Base-by-base conservation (phyloP, 1,139 yeast species). In the Suhomyces terraborum region DNA sequence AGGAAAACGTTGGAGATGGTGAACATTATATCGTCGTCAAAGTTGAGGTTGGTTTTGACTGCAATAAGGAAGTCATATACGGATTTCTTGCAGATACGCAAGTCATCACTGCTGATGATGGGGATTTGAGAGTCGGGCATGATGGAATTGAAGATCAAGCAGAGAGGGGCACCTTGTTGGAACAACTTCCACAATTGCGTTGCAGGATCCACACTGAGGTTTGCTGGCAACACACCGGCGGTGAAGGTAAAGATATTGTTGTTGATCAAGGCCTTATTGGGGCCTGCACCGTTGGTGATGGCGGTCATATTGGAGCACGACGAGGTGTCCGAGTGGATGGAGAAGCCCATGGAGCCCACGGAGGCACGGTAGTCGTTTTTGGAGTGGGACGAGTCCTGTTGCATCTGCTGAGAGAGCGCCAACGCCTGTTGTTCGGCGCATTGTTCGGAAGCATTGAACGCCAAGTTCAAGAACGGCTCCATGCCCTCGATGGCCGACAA, bases 101-200 rank as follows among this genome's bases (percentile, higher is more conserved):
- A 61, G 59, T 91, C 97, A 56, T 84, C 93, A 24, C 88, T 80
- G 13, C 82, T 77, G 8, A 83, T 76, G 27, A 83, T 74, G 8
- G 77, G 73, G 38, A 69, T 58, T 39, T 64, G 48, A 61, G 73
- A 54, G 29, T 64, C 64, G 12, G 69, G 55, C 28, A 58, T 55
- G 23, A 84, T 66, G 21, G 73, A 64, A 64, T 93, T 91, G 70
- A 85, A 88, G 7, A 93, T 68, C 35, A 88, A 77, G 62, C 98
- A 91, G 36, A 93, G 73, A 6, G 98, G 95, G 2, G 95, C 85
- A 6, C 98, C 98, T 55, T 87, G 89, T 54, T 93, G 94, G 56
- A 93, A 84, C 35, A 93, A 69, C 53, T 88, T 84, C 82, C 96
- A 88, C 38, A 93, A 64, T 50, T 88, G 91, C 1, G 97, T 88